A percentile compares a stretch with the other conserved stretches of the same genome.
Evolutionary conservation across 805 yeast species (phyloP).

Genomic region (Wickerhamiella australiensis): DNA sequence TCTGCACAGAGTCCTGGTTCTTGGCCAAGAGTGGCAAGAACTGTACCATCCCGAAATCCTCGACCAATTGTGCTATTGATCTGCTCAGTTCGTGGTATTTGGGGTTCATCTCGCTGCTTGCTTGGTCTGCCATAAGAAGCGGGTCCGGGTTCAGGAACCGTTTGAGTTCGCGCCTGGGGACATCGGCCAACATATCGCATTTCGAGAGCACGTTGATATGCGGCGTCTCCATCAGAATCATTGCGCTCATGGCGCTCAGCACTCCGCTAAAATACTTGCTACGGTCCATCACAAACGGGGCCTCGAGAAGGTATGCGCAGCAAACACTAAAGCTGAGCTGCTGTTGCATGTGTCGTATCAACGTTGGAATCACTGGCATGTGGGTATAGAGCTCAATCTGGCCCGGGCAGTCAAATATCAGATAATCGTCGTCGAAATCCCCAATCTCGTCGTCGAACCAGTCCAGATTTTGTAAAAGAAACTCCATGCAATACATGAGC

Average conservation of each 20-base stretch:
- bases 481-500: slow-evolving; percentile 80
- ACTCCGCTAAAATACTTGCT: slow-evolving; percentile 94
- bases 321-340: slow-evolving; percentile 77
- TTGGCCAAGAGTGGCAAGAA: slow-evolving; percentile 80
- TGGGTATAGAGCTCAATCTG: slow-evolving; percentile 77
- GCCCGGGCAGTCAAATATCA: slow-evolving; percentile 82
- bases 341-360: slow-evolving; percentile 71
- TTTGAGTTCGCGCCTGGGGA: slow-evolving; percentile 63
- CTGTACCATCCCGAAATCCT: slow-evolving; percentile 98
- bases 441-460: slow-evolving; percentile 98
- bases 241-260: slow-evolving; percentile 93
- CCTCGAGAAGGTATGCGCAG: slow-evolving; percentile 85
- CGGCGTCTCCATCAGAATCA: slow-evolving; percentile 89
- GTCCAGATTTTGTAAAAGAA: slow-evolving; percentile 75
- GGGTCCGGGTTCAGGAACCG: slow-evolving; percentile 90
- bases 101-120: slow-evolving; percentile 41
- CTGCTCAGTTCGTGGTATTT: slow-evolving; percentile 61
- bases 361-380: slow-evolving; percentile 81
- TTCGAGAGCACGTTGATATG: slow-evolving; percentile 86
- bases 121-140: slow-evolving; percentile 42
- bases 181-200: slow-evolving; percentile 56
- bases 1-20: slow-evolving; percentile 60
- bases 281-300: slow-evolving; percentile 82
- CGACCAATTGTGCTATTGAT: slow-evolving; percentile 79
- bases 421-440: slow-evolving; percentile 84